Percentiles rank a stretch among this genome's conserved stretches.
These are phyloP conservation scores for Fusarium sp. DNA, from an alignment of 2,329 filamentous ascomycete species.

Conservation along the genomic window DNA sequence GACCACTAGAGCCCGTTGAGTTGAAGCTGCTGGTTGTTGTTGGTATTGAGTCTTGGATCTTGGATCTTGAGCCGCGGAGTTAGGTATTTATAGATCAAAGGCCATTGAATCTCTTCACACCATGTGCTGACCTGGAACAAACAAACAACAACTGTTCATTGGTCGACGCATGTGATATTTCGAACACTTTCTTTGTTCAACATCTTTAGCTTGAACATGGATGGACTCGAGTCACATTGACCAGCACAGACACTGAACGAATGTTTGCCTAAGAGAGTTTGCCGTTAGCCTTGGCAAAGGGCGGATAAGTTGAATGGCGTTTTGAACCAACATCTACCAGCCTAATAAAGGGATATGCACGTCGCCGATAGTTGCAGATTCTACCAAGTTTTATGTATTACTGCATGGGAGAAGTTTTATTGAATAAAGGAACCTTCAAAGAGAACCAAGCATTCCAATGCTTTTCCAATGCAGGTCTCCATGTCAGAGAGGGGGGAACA, in stretches of 20 bases:
- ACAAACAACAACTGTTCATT: not conserved
- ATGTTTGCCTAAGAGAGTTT: not conserved
- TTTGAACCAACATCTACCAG: not conserved
- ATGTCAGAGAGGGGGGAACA: not conserved
- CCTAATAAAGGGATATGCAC: not conserved
- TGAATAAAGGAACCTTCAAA: not conserved
- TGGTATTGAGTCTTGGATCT: not conserved
- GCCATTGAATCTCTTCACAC: not conserved
- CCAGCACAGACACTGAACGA: not conserved
- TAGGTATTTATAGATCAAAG: not conserved
- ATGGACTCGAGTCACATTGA: not conserved
- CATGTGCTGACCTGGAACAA: not conserved
- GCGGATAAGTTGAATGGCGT: not conserved
- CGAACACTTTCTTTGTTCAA: not conserved
- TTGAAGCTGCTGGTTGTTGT: not conserved
- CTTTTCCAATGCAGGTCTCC: not conserved
- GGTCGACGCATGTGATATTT: not conserved
- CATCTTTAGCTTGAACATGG: not conserved
- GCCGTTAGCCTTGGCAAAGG: not conserved
- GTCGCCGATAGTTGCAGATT: not conserved
- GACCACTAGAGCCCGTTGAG: not conserved
- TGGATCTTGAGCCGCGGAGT: not conserved
- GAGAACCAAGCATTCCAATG: not conserved
- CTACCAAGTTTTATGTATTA: not conserved
- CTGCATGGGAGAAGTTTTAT: not conserved